Percentiles rank a stretch among this genome's conserved stretches.
These are phyloP conservation scores for Erysiphe pisi DNA, from an alignment of 2,329 filamentous ascomycete species.

Conservation along the genomic window DNA sequence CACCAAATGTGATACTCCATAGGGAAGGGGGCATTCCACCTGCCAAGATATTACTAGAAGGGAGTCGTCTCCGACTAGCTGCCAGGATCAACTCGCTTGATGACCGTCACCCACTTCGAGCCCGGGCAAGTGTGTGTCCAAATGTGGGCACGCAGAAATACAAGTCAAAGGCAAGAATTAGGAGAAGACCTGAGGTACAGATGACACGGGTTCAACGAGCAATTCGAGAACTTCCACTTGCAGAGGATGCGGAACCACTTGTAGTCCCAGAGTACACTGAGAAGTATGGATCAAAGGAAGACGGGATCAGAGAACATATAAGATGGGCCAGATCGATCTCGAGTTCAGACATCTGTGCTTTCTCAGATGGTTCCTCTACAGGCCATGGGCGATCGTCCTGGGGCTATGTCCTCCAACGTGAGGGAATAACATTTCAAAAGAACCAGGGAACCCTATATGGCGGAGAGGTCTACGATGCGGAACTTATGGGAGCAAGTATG, in stretches of 20 bases:
- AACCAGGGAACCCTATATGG: not conserved
- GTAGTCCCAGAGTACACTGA: not conserved
- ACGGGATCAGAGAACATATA: not conserved
- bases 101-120: not conserved
- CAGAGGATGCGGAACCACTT: not conserved
- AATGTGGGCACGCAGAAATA: slow-evolving; percentile 14
- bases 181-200: not conserved
- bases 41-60: not conserved
- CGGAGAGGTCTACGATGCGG: slow-evolving; percentile 12
- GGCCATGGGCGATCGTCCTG: not conserved
- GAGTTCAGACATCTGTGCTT: not conserved
- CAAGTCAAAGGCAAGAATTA: not conserved
- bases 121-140: not conserved
- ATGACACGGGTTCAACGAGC: not conserved
- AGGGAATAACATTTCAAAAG: slow-evolving; percentile 4
- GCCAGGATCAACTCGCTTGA: slow-evolving; percentile 3
- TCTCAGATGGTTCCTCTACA: slow-evolving; percentile 7
- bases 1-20: too few relatives aligned
- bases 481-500: not conserved
- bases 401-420: slow-evolving; percentile 1
- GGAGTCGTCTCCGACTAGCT: not conserved
- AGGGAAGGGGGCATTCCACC: not conserved
- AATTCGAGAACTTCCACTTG: not conserved
- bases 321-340: not conserved
- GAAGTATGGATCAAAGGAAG: not conserved